A percentile compares a stretch with the other conserved stretches of the same genome.
Conservation (phyloP, 345 rosid genomes). For the Syzygium aqueum region DNA sequence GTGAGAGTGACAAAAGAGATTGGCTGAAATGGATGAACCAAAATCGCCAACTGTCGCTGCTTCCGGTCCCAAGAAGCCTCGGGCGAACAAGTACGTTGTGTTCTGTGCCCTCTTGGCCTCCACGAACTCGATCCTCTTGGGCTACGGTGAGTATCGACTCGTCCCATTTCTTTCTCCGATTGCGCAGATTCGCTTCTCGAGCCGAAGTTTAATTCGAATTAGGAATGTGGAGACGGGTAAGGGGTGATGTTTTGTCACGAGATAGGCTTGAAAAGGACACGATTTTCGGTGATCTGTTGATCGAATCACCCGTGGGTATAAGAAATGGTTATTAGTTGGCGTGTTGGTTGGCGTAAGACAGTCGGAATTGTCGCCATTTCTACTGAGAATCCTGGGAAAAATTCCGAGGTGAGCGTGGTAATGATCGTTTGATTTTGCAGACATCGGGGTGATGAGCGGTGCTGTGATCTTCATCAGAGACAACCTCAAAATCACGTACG, state of each 20-base stretch:
- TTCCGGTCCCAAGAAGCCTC: neutral
- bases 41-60: neutral
- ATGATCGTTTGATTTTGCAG: slow-evolving; percentile 4
- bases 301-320: neutral
- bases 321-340: neutral
- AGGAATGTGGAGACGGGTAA: neutral
- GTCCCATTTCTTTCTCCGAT: neutral
- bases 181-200: neutral
- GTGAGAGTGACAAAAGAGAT: neutral
- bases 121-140: slow-evolving; percentile 29
- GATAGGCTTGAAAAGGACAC: neutral
- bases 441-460: slow-evolving; percentile 71
- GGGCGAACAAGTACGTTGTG: slow-evolving; percentile 26
- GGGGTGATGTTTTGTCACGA: neutral
- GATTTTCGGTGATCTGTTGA: neutral
- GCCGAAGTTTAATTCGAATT: neutral
- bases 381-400: neutral
- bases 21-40: neutral
- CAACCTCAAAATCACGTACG: slow-evolving; percentile 32
- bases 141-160: slow-evolving; percentile 19
- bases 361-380: neutral
- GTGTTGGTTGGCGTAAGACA: neutral
- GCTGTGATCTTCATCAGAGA: slow-evolving; percentile 36
- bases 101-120: slow-evolving; percentile 36
- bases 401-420: neutral